Evolutionary conservation across 2,329 filamentous ascomycete genomes (phyloP), one percentile per base, ranked within the genome.

Genomic region (Sarocladium kiliense): DNA sequence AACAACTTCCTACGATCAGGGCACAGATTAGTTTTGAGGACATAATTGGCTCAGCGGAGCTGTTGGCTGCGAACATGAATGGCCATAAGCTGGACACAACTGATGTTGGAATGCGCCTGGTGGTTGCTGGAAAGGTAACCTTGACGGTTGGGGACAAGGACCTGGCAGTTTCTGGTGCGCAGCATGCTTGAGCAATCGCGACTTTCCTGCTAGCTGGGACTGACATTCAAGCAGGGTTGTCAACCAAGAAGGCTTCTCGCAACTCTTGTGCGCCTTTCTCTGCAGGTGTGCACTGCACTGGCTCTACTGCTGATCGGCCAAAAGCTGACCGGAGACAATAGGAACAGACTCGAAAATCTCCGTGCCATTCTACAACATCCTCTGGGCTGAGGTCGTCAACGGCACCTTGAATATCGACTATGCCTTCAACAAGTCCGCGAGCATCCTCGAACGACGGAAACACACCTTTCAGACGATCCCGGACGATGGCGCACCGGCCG

Each of bases 351-450:
- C 11, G 7, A 32, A 51, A 18, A 3, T 51, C 3, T 6, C 64
- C 4, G 87, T 97, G 27, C 85, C 89, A 2, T 86, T 91, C 58
- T 92, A 89, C 74, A 88, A 96, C 67, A 74, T 97, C 58, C 84
- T 97, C 50, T 95, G 90, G 86, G 89, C 87, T 37, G 85, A 89
- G 60, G 67, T 87, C 26, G 74, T 77, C 50, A 76, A 80, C 44
- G 75, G 75, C 55, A 77, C 80, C 27, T 72, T 96, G 51, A 80
- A 79, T 7, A 84, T 97, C 65, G 82, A 87, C 53, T 94, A 90
- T 68, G 90, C 90, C 47, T 72, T 80, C 30, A 77, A 79, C 1
- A 67, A 73, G 23, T 79, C 81, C 34, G 85, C 86, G 64, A 77
- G 79, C 25, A 74, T 78, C 47, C 77, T 92, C 50, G 78, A 79